Evolutionary conservation across 2,329 filamentous ascomycete species (phyloP), one percentile per base, ranked within the genome.

Genomic region (Trichocomaceae sp.): DNA sequence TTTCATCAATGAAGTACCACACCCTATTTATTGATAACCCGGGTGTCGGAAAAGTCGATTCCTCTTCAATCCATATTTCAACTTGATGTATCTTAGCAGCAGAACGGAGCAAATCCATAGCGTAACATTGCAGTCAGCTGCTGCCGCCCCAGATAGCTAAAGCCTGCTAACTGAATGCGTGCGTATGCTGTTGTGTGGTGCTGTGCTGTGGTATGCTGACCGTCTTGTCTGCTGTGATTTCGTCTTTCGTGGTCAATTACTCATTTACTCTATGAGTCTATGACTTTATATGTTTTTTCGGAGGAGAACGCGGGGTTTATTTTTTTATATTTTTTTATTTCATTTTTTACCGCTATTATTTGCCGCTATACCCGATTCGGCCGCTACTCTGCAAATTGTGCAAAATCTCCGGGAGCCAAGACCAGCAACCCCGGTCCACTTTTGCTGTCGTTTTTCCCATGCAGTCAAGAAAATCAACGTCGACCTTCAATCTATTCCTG

Each of bases 371-470:
- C 55, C 55, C n/a, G 22, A 50, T 57, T 50, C 45, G 55, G 55
- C 26, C 39, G 22, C 47, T 52, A 45, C 45, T 4, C 39, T 44
- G 49, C 7, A 31, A 31, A 45, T 39, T 4, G 26, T 44, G 49
- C 7, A 31, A 31, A 35, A 54, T 13, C 29, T 47, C 46, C 23
- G 23, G 23, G 55, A 61, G 52, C 60, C 62, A 61, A 59, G 58
- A 53, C 56, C 37, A 42, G 44, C 52, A 50, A 49, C 58, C 55
- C 60, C 60, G 65, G 62, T 71, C 67, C 69, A 70, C 68, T 53
- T 49, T 47, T 53, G 44, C 51, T 53, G 42, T 53, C 50, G 37
- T 53, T 53, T 53, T 53, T 53, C 50, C 50, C 42, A 47, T 47
- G 50, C 51, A 47, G 51, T 26, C 37, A 53, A 53, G 39, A 53